Base-by-base conservation (phyloP, 352 stramenopile species). In the Poterioochromonas sp. region DNA sequence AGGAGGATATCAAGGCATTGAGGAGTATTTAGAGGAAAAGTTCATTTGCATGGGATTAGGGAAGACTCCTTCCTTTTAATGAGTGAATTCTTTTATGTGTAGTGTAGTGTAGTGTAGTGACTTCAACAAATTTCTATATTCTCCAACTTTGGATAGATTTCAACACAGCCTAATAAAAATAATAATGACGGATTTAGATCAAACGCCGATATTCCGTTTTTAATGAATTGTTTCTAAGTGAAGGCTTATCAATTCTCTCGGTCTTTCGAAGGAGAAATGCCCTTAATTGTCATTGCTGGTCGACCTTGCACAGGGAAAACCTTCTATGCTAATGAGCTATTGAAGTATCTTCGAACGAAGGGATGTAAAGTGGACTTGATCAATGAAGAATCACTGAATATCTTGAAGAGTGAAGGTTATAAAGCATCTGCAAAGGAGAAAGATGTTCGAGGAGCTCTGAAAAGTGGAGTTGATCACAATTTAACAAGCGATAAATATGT, bases 1-100 rank as follows among this genome's bases (percentile, higher is more conserved):
- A 79, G 84, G 86, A 2, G 81, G 73, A 3, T 41, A 58, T 18
- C 81, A 86, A 39, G 84, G 85, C 26, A 71, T 92, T 26, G 90
- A 97, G n/a, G 92, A 97, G 81, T 97, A 96, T 82, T 85, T 92
- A 76, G 91, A 97, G 83, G 92, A 89, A 58, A 97, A 97, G 83
- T 92, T 94, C 81, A 41, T 69, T 12, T 68, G 32, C 32, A 78
- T 78, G 43, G 44, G 44, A 15, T 26, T 58, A 15, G 47, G 47
- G 15, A 58, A 58, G 47, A n/a, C n/a, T n/a, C n/a, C n/a, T n/a
- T n/a, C n/a, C n/a, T n/a, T n/a, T n/a, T n/a, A n/a, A n/a, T n/a
- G n/a, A n/a, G n/a, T n/a, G n/a, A n/a, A n/a, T n/a, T n/a, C n/a
- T n/a, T n/a, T n/a, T n/a, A n/a, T n/a, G n/a, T n/a, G n/a, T n/a